Conservation (phyloP, 2,329 filamentous ascomycete genomes). For the Nemania sp. region DNA sequence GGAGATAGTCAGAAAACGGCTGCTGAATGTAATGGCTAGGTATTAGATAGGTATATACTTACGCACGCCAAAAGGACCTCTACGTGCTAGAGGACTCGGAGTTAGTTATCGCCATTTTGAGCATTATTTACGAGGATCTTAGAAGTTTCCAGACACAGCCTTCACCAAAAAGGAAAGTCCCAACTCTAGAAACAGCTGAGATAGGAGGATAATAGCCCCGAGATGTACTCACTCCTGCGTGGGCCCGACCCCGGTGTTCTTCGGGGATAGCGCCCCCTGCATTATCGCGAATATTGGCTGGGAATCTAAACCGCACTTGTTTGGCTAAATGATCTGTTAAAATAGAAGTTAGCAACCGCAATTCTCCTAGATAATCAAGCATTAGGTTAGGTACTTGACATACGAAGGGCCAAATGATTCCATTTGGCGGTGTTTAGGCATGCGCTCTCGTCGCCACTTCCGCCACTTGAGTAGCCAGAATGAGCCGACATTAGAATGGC, state of each 20-base stretch:
- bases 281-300: constrained; percentile 39
- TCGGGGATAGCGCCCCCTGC: constrained; percentile 13
- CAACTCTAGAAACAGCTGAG: too few species aligned
- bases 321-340: constrained; percentile 36
- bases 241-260: constrained; percentile 41
- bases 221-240: too few species aligned
- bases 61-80: constrained; percentile 43
- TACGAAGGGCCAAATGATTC: constrained; percentile 40
- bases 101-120: too few species aligned
- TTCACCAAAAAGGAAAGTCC: too few species aligned
- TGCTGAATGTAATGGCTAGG: too few species aligned
- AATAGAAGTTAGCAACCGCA: background rate
- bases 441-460: constrained; percentile 16
- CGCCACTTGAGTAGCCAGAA: constrained; percentile 37
- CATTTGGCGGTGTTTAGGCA: constrained; percentile 41
- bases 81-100: too few species aligned
- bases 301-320: constrained; percentile 41
- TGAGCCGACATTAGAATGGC: constrained; percentile 41
- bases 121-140: too few species aligned
- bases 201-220: too few species aligned
- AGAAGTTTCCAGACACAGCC: too few species aligned
- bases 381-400: constrained; percentile 2
- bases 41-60: constrained; percentile 25
- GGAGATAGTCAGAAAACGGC: background rate
- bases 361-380: too few species aligned